Conservation (phyloP, 768 basidiomycete genomes). For the Kondoa subrosea region DNA sequence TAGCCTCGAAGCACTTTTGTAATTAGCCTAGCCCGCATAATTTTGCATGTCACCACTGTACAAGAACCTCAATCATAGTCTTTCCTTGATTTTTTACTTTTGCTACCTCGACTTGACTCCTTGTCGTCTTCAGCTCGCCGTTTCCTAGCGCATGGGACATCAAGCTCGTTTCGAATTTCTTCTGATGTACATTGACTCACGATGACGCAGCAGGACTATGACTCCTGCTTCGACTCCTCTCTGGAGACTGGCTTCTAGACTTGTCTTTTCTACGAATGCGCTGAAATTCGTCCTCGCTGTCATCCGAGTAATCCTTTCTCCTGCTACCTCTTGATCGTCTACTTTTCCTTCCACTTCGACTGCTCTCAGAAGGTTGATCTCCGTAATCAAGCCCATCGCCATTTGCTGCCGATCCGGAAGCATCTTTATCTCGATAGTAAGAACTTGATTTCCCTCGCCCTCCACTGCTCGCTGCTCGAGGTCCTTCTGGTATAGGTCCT, state of each 20-base stretch:
- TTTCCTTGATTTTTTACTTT: neutral
- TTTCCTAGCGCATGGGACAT: neutral
- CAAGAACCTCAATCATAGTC: neutral
- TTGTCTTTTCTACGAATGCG: neutral
- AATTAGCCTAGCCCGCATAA: neutral
- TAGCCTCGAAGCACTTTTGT: neutral
- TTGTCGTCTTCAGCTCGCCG: neutral
- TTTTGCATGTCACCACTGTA: neutral
- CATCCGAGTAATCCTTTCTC: conserved; percentile 3
- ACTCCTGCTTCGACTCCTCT: neutral
- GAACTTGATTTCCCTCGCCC: neutral
- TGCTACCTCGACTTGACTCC: neutral
- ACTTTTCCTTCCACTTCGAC: neutral
- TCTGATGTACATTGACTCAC: neutral
- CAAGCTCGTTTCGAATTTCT: neutral
- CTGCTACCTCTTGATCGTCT: neutral
- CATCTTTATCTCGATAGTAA: conserved; percentile 1
- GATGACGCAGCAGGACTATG: neutral
- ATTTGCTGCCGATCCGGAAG: neutral
- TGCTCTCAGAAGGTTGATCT: neutral
- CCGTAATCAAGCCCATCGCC: neutral
- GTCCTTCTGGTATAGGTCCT: neutral
- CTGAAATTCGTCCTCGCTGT: neutral
- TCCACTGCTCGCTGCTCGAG: neutral
- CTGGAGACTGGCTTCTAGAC: neutral